Conservation (phyloP, 2,329 filamentous ascomycete genomes). For the Neopestalotiopsis clavispora region DNA sequence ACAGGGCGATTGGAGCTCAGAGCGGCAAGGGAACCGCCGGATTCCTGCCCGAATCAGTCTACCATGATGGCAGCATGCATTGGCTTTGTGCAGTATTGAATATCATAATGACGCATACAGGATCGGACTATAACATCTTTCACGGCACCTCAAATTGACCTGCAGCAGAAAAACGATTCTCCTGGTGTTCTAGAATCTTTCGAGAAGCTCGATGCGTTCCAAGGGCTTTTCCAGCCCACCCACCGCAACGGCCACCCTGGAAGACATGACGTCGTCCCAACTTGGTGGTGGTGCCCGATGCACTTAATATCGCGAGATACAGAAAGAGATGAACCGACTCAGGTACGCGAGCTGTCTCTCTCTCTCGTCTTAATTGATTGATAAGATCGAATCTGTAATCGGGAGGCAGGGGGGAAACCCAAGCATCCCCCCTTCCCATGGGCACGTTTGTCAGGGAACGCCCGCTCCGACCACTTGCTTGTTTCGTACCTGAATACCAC, state of each 20-base stretch:
- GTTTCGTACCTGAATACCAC: not conserved
- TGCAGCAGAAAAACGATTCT: not conserved
- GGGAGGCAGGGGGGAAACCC: not conserved
- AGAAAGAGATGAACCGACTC: not conserved
- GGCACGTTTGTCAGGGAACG: not conserved
- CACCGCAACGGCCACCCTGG: not conserved
- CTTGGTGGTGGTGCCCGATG: not conserved
- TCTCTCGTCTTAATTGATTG: conserved; percentile 1
- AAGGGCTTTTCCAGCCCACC: not conserved
- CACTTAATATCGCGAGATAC: not conserved
- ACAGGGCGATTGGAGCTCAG: not conserved
- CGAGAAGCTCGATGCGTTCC: conserved; percentile 3
- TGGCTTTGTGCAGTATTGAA: not conserved
- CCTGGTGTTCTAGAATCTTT: conserved; percentile 10
- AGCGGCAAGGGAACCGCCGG: not conserved
- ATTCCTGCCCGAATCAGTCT: not conserved
- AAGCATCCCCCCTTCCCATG: not conserved
- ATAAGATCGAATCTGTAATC: not conserved
- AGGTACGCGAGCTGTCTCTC: not conserved
- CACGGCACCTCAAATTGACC: not conserved
- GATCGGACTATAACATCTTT: not conserved
- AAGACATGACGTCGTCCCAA: not conserved
- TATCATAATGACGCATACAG: conserved; percentile 4
- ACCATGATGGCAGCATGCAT: not conserved
- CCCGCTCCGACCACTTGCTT: conserved; percentile 3